Percentiles rank a stretch among this genome's conserved stretches.
Conservation (phyloP, 1,139 yeast species). For the Taphrina confusa region DNA sequence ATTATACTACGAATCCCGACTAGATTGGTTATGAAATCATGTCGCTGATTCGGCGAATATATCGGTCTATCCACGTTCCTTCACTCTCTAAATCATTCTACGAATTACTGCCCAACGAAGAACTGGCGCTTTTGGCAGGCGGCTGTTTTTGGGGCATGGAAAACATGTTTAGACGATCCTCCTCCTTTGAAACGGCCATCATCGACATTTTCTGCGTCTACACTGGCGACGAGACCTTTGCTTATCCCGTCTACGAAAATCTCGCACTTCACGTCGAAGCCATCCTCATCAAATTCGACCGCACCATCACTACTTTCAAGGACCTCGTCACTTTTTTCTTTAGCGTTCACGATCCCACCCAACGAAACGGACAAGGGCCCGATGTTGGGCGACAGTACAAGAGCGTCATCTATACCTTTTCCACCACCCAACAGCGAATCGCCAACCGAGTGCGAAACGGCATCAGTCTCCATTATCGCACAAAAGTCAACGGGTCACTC, state of each 20-base stretch:
- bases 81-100: neutral
- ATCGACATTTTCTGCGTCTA: neutral
- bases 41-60: neutral
- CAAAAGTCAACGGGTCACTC: constrained; percentile 16
- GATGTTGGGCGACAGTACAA: constrained; percentile 15
- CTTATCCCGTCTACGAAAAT: constrained; percentile 3
- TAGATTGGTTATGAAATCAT: too few species aligned
- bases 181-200: neutral
- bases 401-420: constrained; percentile 1
- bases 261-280: constrained; percentile 18
- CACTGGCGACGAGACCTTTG: constrained; percentile 1
- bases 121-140: constrained; percentile 5
- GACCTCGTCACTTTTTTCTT: constrained; percentile 18
- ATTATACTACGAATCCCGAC: too few species aligned
- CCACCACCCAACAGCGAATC: neutral
- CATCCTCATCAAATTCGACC: constrained; percentile 14
- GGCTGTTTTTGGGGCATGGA: constrained; percentile 26
- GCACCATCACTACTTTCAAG: neutral
- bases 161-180: neutral
- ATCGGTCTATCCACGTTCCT: neutral
- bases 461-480: constrained; percentile 1
- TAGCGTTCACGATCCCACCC: constrained; percentile 22
- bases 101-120: neutral
- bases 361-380: constrained; percentile 16
- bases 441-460: constrained; percentile 2